phyloP scores from a whole-genome alignment of 2,329 filamentous ascomycete species.

The Xylaria multiplex region DNA sequence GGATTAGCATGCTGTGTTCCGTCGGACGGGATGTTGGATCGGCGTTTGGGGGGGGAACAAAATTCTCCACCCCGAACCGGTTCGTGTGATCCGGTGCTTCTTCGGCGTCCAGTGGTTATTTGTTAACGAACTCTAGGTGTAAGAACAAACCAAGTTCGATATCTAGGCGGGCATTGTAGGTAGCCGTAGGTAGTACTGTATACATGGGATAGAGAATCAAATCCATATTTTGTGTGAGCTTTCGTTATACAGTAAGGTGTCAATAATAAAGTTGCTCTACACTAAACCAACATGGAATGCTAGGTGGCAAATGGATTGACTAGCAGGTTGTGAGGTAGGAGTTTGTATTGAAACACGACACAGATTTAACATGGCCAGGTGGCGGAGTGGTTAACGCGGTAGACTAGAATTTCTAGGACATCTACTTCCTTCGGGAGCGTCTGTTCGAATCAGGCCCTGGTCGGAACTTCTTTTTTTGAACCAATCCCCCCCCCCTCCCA shows the following conservation, averaged over 20 bases:
- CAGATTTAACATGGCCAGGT: constrained; percentile 8
- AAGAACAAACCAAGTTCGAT: not conserved
- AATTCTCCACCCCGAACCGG: constrained; percentile 32
- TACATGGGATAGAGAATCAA: not conserved
- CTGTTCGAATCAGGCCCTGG: constrained; percentile 33
- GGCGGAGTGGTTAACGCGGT: constrained; percentile 32
- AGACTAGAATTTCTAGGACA: constrained; percentile 18
- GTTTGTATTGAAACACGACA: too few species aligned
- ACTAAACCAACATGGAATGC: too few species aligned
- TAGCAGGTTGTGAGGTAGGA: too few species aligned
- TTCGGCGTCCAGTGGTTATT: not conserved
- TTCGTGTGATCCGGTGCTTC: constrained; percentile 12
- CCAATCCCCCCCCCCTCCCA: too few species aligned
- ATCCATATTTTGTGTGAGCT: too few species aligned
- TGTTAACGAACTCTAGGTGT: not conserved
- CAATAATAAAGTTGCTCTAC: too few species aligned
- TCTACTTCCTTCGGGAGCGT: constrained; percentile 32
- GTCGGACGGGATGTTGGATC: constrained; percentile 27
- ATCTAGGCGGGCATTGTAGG: not conserved
- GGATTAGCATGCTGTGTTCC: constrained; percentile 11
- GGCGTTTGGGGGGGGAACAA: constrained; percentile 6
- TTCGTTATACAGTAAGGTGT: too few species aligned
- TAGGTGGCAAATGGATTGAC: too few species aligned
- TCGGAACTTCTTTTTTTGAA: not conserved
- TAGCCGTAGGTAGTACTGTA: not conserved